A percentile compares a stretch with the other conserved stretches of the same genome.
Conservation (phyloP, 2,329 filamentous ascomycete species). For the Xylariaceae sp. region DNA sequence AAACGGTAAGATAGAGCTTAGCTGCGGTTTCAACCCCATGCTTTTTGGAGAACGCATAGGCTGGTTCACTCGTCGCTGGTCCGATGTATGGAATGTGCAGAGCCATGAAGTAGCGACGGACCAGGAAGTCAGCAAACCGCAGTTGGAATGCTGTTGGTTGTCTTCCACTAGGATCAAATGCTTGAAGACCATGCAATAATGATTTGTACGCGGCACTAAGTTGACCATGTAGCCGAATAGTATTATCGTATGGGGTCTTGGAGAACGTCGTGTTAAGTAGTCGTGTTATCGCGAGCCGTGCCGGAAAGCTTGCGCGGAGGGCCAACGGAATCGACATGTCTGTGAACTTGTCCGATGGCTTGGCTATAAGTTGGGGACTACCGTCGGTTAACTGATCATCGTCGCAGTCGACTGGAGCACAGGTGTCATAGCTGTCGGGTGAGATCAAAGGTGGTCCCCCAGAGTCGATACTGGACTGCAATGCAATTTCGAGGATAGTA, state of each 20-base stretch:
- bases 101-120: slow-evolving; percentile 57
- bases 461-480: slow-evolving; percentile 54
- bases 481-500: slow-evolving; percentile 56
- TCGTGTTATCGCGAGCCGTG: slow-evolving; percentile 46
- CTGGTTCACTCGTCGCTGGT: slow-evolving; percentile 43
- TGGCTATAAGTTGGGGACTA: slow-evolving; percentile 21
- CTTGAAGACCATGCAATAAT: slow-evolving; percentile 40
- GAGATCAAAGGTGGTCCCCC: slow-evolving; percentile 54
- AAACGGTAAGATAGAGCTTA: slow-evolving; percentile 48
- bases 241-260: slow-evolving; percentile 46
- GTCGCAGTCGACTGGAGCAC: slow-evolving; percentile 52
- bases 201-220: slow-evolving; percentile 47
- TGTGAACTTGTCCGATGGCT: slow-evolving; percentile 40
- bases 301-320: slow-evolving; percentile 46
- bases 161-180: slow-evolving; percentile 17
- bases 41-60: slow-evolving; percentile 55
- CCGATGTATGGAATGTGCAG: slow-evolving; percentile 58
- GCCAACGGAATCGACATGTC: slow-evolving; percentile 55
- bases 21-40: slow-evolving; percentile 51
- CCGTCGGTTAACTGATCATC: slow-evolving; percentile 53
- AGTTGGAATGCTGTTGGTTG: slow-evolving; percentile 43
- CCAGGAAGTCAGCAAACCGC: slow-evolving; percentile 51
- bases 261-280: slow-evolving; percentile 48
- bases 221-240: slow-evolving; percentile 46
- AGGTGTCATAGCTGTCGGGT: slow-evolving; percentile 52